Evolutionary conservation across 306 rosid species (phyloP).

Genomic region (Luffa acutangula): DNA sequence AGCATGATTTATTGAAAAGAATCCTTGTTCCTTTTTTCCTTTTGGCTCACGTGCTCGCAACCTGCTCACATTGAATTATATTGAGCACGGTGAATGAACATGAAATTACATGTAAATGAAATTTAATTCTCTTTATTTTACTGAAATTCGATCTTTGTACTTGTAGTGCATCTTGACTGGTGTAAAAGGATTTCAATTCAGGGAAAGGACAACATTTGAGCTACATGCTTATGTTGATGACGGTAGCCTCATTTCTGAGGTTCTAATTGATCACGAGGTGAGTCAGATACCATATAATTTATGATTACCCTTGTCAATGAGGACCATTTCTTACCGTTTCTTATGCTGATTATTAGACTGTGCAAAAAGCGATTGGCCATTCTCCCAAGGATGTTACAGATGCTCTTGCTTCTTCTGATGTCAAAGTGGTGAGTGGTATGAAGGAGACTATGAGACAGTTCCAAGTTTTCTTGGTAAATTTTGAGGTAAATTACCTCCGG

Average conservation of each 20-base stretch:
- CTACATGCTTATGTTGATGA: conserved; percentile 79
- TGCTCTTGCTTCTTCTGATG: conserved; percentile 59
- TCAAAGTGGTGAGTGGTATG: conserved; percentile 32
- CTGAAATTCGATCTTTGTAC: neutral
- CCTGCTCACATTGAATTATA: neutral
- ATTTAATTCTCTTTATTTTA: neutral
- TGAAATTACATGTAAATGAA: neutral
- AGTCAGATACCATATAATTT: conserved; percentile 19
- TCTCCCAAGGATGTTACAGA: conserved; percentile 64
- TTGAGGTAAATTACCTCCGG: conserved; percentile 47
- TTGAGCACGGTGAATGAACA: neutral
- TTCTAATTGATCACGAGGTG: conserved; percentile 64
- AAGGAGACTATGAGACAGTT: conserved; percentile 53
- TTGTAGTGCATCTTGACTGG: conserved; percentile 86
- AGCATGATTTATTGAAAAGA: neutral
- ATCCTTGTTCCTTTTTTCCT: neutral
- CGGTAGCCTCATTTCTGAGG: conserved; percentile 83
- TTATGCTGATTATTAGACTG: conserved; percentile 38
- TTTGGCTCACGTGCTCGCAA: neutral
- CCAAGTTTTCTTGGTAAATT: conserved; percentile 56
- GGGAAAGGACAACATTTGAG: conserved; percentile 45
- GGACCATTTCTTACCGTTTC: neutral
- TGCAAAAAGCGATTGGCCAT: conserved; percentile 60
- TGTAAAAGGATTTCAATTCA: conserved; percentile 74
- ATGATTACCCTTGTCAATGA: neutral